A percentile compares a stretch with the other conserved stretches of the same genome.
Conservation (phyloP, 192 early-diverging fungal species). For the Coemansia umbellata region DNA sequence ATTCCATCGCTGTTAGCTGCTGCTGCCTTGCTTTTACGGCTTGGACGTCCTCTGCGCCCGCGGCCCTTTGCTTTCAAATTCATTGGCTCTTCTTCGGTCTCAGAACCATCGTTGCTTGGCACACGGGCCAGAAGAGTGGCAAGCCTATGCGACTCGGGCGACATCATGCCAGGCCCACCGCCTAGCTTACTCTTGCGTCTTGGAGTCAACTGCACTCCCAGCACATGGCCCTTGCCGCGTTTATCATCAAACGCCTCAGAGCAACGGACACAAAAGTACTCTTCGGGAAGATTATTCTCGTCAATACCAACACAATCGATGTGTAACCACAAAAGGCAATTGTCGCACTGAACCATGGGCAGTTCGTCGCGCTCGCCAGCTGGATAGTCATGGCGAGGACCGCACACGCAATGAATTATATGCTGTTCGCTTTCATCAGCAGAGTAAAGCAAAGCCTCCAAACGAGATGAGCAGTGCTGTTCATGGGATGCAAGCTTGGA, state of each 20-base stretch:
- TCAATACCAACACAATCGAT: constrained; percentile 61
- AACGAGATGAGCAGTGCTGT: constrained; percentile 52
- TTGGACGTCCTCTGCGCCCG: not conserved
- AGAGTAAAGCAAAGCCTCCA: constrained; percentile 52
- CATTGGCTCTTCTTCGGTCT: constrained; percentile 48
- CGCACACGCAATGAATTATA: constrained; percentile 51
- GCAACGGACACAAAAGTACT: constrained; percentile 63
- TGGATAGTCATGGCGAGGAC: constrained; percentile 40
- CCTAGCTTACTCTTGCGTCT: constrained; percentile 9
- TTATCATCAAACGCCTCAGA: constrained; percentile 3
- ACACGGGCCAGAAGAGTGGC: constrained; percentile 40
- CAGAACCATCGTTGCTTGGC: constrained; percentile 29
- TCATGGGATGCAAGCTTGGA: constrained; percentile 58
- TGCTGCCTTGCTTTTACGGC: constrained; percentile 2
- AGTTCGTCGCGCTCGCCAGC: constrained; percentile 39
- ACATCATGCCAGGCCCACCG: constrained; percentile 21
- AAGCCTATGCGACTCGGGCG: constrained; percentile 39
- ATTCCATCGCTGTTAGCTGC: not conserved
- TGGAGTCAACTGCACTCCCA: constrained; percentile 8
- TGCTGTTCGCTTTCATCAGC: constrained; percentile 50
- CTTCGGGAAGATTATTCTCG: constrained; percentile 54
- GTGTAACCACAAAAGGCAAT: constrained; percentile 69
- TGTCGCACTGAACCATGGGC: constrained; percentile 74
- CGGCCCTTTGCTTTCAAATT: constrained; percentile 8
- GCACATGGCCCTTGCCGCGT: not conserved